A percentile compares a stretch with the other conserved stretches of the same genome.
Evolutionary conservation across 2,329 filamentous ascomycete species (phyloP).

Genomic region (Sporothrix globosa): DNA sequence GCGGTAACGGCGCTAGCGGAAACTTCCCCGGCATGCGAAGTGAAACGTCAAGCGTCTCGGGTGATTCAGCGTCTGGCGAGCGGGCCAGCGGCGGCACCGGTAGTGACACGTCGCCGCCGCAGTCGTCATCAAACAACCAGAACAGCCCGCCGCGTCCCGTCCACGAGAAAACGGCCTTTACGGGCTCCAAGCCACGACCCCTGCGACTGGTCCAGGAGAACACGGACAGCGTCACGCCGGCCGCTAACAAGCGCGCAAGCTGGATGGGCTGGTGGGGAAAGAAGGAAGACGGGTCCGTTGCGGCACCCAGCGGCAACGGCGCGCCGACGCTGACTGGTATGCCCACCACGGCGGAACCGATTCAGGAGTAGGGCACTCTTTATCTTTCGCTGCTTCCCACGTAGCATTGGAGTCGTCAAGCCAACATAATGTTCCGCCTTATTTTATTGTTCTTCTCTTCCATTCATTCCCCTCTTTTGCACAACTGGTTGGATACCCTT

Average conservation of each 20-base stretch:
- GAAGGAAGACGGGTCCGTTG: slow-evolving; percentile 47
- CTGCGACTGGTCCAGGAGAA: slow-evolving; percentile 86
- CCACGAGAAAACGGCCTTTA: slow-evolving; percentile 59
- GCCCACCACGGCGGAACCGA: slow-evolving; percentile 29
- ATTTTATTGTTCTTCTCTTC: neutral
- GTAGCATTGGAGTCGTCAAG: neutral
- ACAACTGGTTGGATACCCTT: slow-evolving; percentile 28
- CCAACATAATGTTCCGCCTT: neutral
- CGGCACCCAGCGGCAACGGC: neutral
- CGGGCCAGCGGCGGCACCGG: slow-evolving; percentile 44
- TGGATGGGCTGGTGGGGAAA: slow-evolving; percentile 67
- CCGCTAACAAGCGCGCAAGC: slow-evolving; percentile 61
- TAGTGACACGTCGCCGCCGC: slow-evolving; percentile 53
- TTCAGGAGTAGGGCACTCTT: slow-evolving; percentile 33
- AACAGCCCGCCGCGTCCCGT: slow-evolving; percentile 58
- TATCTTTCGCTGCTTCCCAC: slow-evolving; percentile 18
- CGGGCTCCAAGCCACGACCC: slow-evolving; percentile 77
- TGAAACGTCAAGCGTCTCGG: slow-evolving; percentile 66
- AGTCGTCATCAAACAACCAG: slow-evolving; percentile 37
- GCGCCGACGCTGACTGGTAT: slow-evolving; percentile 24
- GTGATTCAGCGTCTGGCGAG: slow-evolving; percentile 59
- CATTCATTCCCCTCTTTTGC: neutral
- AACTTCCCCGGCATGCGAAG: slow-evolving; percentile 75
- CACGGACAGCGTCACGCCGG: slow-evolving; percentile 51
- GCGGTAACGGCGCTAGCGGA: slow-evolving; percentile 45